Evolutionary conservation across 495 filamentous ascomycete genomes (phyloP).

Genomic region (Penicillium bovifimosum): DNA sequence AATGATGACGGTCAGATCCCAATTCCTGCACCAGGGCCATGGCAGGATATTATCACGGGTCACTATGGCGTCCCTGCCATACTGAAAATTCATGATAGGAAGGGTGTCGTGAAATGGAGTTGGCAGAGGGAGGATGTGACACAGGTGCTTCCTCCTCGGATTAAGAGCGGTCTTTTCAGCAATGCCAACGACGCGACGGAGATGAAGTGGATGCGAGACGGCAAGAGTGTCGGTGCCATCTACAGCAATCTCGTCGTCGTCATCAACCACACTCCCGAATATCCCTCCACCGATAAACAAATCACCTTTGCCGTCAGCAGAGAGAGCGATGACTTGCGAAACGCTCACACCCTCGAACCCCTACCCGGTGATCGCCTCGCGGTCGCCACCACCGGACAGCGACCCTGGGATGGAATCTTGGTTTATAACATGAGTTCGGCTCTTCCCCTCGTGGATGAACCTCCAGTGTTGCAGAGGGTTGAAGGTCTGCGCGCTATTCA

Average conservation of each 20-base stretch:
- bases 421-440: conserved; percentile 23
- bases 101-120: conserved; percentile 22
- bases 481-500: conserved; percentile 28
- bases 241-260: conserved; percentile 21
- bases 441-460: conserved; percentile 20
- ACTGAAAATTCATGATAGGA: conserved; percentile 24
- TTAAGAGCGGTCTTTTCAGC: conserved; percentile 18
- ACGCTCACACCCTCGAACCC: conserved; percentile 25
- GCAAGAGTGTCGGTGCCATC: conserved; percentile 21
- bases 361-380: conserved; percentile 22
- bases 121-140: conserved; percentile 21
- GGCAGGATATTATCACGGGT: conserved; percentile 27
- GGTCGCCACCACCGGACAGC: conserved; percentile 24
- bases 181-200: conserved; percentile 28
- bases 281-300: conserved; percentile 22
- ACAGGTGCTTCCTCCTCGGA: conserved; percentile 13
- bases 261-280: conserved; percentile 26
- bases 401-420: conserved; percentile 25
- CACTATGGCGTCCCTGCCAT: conserved; percentile 21
- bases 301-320: conserved; percentile 26
- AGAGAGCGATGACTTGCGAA: conserved; percentile 20
- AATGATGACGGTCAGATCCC: conserved; percentile 6
- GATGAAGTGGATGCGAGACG: conserved; percentile 24
- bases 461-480: conserved; percentile 25
- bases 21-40: conserved; percentile 1